These are phyloP conservation scores for Dendrobium nobile DNA, from an alignment of 106 monocot species.

Conservation along the genomic window DNA sequence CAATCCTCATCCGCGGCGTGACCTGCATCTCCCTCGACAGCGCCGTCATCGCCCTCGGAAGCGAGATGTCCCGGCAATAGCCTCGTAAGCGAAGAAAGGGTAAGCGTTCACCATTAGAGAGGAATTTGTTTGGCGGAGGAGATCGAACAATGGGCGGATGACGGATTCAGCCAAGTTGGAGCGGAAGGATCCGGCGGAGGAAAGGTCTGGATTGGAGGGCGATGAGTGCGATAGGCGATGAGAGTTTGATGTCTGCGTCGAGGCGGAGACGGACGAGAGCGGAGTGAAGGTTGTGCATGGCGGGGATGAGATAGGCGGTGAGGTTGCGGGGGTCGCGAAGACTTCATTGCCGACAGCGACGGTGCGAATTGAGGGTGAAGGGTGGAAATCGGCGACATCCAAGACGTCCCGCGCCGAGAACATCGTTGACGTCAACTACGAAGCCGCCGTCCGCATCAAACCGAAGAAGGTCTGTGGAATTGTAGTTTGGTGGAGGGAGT, in stretches of 20 bases:
- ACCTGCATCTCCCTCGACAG: slow-evolving; percentile 93
- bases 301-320: slow-evolving; percentile 55
- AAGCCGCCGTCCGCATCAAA: slow-evolving; percentile 75
- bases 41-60: slow-evolving; percentile 74
- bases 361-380: slow-evolving; percentile 45
- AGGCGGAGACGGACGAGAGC: slow-evolving; percentile 39
- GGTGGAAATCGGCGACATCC: slow-evolving; percentile 50
- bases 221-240: slow-evolving; percentile 71
- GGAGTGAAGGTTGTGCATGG: slow-evolving; percentile 63
- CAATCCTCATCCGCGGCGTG: slow-evolving; percentile 55
- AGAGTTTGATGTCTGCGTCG: slow-evolving; percentile 55
- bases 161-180: slow-evolving; percentile 51
- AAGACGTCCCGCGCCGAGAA: slow-evolving; percentile 66
- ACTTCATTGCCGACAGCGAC: slow-evolving; percentile 83
- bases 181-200: slow-evolving; percentile 69
- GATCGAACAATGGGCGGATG: slow-evolving; percentile 73
- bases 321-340: slow-evolving; percentile 55
- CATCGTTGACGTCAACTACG: slow-evolving; percentile 68
- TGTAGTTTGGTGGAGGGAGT: slow-evolving; percentile 56
- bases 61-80: slow-evolving; percentile 89
- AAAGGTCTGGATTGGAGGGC: slow-evolving; percentile 67
- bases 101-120: slow-evolving; percentile 86
- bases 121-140: slow-evolving; percentile 46
- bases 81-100: slow-evolving; percentile 88
- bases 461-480: slow-evolving; percentile 67